A percentile compares a stretch with the other conserved stretches of the same genome.
These are phyloP conservation scores for Diaporthe citri DNA, from an alignment of 2,329 filamentous ascomycete species.

Conservation along the genomic window DNA sequence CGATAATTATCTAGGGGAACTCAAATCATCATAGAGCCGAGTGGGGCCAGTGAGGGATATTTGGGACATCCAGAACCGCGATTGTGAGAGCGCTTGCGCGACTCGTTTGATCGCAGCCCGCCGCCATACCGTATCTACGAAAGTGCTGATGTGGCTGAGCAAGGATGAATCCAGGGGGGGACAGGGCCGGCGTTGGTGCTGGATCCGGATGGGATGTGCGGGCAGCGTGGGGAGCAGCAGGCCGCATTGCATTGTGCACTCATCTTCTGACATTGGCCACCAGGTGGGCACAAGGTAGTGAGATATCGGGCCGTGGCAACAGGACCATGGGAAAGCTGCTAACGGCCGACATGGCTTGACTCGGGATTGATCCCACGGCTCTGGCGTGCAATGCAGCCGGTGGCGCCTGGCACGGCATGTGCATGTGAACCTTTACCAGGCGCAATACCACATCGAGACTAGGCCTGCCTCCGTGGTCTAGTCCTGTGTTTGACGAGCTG, in stretches of 20 bases:
- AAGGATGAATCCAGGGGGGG: not conserved
- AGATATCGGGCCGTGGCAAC: slow-evolving; percentile 7
- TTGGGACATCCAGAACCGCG: not conserved
- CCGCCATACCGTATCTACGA: slow-evolving; percentile 2
- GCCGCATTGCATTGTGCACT: slow-evolving; percentile 3
- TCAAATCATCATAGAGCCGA: slow-evolving; percentile 17
- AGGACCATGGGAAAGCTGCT: not conserved
- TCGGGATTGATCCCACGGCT: slow-evolving; percentile 13
- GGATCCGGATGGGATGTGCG: slow-evolving; percentile 15
- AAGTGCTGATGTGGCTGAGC: slow-evolving; percentile 32
- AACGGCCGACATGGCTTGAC: slow-evolving; percentile 20
- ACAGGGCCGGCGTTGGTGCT: slow-evolving; percentile 25
- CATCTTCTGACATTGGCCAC: slow-evolving; percentile 10
- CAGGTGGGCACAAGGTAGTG: not conserved
- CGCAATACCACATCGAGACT: slow-evolving; percentile 16
- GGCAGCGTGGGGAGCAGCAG: slow-evolving; percentile 4
- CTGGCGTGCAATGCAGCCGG: slow-evolving; percentile 6
- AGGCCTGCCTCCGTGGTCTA: slow-evolving; percentile 1
- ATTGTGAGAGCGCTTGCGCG: not conserved
- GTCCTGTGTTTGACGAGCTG: slow-evolving; percentile 12
- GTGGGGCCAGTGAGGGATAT: slow-evolving; percentile 38
- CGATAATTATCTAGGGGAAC: not conserved
- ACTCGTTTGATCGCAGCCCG: slow-evolving; percentile 11
- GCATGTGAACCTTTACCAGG: slow-evolving; percentile 10
- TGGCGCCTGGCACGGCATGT: slow-evolving; percentile 20